Evolutionary conservation across 164 flowering plant genomes (phyloP), one percentile per base, ranked within the genome.

Genomic region (Magnolia kwangsiensis): DNA sequence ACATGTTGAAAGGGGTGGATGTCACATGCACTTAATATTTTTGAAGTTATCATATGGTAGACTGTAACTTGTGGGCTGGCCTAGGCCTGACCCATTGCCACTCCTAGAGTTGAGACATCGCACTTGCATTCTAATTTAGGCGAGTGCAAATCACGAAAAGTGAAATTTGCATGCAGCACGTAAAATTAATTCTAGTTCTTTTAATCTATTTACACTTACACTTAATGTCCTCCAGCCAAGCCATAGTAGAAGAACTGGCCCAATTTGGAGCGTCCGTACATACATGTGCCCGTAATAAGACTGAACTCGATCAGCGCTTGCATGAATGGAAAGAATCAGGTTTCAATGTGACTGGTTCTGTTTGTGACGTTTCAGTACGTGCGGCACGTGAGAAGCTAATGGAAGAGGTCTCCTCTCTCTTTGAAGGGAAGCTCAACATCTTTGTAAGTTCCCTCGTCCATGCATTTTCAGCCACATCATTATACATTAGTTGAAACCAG

Each of bases 161-260:
- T 27, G 29, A 2, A 37, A 37, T 37, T 37, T 37, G 45, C 45
- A 37, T 37, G 45, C 4, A 37, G 45, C 45, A 37, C 29, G 29
- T 27, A 27, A 27, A 27, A 27, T 27, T 27, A 27, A 27, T 27
- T 27, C 29, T 27, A 27, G 29, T 27, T 27, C 29, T 27, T 27
- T 27, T 27, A 27, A 27, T 27, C 29, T 27, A 27, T 27, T 27
- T 51, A 51, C 29, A 18, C 61, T 4, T 55, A 16, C 18, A 2
- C 61, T 55, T 55, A 55, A 11, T 67, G 16, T 67, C n/a, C 27
- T 3, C 3, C 77, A 86, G 87, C 27, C 59, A 65, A 74, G 89
- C 86, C 6, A 72, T 87, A 1, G 87, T 85, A 7, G 86, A 87
- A 63, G 89, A 87, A 20, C 73, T 87, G 67, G 84, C 82, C 21